Evolutionary conservation across 495 filamentous ascomycete species (phyloP).

Genomic region (Tirmania nivea): DNA sequence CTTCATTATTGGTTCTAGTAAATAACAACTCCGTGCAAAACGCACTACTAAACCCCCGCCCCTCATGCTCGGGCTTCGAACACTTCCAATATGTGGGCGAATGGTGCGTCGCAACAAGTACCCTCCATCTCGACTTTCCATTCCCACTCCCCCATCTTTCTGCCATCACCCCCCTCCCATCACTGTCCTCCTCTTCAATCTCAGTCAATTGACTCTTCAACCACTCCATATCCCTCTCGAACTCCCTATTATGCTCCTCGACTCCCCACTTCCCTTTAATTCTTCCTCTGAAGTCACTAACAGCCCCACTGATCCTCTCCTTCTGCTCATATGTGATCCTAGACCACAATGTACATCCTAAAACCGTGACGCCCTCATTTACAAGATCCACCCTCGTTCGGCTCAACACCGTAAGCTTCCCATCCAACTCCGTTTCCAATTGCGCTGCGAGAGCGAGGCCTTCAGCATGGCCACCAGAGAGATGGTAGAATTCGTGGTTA

Average conservation of each 20-base stretch:
- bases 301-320: slow-evolving; percentile 22
- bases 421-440: slow-evolving; percentile 19
- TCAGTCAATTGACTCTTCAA: slow-evolving; percentile 22
- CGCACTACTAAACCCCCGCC: slow-evolving; percentile 25
- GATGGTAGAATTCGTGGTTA: slow-evolving; percentile 38
- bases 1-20: not conserved
- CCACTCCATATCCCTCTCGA: slow-evolving; percentile 27
- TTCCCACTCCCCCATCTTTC: not conserved
- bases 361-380: slow-evolving; percentile 23
- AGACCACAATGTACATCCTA: slow-evolving; percentile 35
- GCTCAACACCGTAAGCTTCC: slow-evolving; percentile 28
- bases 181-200: slow-evolving; percentile 10
- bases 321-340: slow-evolving; percentile 22
- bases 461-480: slow-evolving; percentile 12
- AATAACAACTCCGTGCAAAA: slow-evolving; percentile 32
- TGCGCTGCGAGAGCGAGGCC: slow-evolving; percentile 26
- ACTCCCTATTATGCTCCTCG: slow-evolving; percentile 26
- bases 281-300: slow-evolving; percentile 28
- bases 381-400: slow-evolving; percentile 23
- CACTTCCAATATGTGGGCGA: slow-evolving; percentile 27
- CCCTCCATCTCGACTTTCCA: not conserved
- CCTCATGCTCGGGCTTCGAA: slow-evolving; percentile 24
- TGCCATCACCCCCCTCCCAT: slow-evolving; percentile 1
- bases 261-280: slow-evolving; percentile 28
- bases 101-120: slow-evolving; percentile 36